Evolutionary conservation across 2,329 filamentous ascomycete genomes (phyloP).

Genomic region (Coleophoma eucalyptorum): DNA sequence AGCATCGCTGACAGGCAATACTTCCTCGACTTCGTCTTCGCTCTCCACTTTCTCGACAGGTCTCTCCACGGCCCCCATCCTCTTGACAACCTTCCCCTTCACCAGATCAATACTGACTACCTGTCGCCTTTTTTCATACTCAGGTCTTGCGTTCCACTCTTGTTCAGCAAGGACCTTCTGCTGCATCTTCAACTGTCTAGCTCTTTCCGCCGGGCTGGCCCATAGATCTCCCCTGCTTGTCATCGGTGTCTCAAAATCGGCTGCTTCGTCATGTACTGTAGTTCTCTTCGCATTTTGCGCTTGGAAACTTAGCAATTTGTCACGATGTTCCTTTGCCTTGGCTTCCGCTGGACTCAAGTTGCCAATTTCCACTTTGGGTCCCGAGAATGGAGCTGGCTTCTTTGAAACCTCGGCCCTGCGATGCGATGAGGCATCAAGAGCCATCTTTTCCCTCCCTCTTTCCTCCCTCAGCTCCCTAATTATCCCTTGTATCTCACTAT

Average conservation of each 20-base stretch:
- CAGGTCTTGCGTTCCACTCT: conserved; percentile 63
- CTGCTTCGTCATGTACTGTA: conserved; percentile 66
- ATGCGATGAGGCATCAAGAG: conserved; percentile 69
- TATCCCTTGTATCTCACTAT: conserved; percentile 78
- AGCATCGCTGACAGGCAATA: conserved; percentile 6
- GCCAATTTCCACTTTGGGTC: conserved; percentile 29
- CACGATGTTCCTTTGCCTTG: conserved; percentile 60
- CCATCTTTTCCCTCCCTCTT: conserved; percentile 82
- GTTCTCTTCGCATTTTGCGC: conserved; percentile 67
- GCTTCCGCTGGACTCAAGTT: conserved; percentile 27
- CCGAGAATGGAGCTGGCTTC: conserved; percentile 56
- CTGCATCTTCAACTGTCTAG: conserved; percentile 65
- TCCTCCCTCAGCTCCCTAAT: conserved; percentile 80
- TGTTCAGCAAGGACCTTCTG: conserved; percentile 65
- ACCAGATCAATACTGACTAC: conserved; percentile 67
- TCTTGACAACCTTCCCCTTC: conserved; percentile 51
- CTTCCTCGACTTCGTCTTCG: conserved; percentile 21
- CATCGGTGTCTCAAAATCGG: conserved; percentile 57
- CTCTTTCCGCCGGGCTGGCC: conserved; percentile 65
- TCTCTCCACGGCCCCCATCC: conserved; percentile 22
- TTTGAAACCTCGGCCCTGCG: conserved; percentile 61
- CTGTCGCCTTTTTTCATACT: conserved; percentile 67
- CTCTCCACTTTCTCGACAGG: conserved; percentile 11
- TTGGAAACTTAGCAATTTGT: conserved; percentile 64
- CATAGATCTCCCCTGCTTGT: conserved; percentile 54